phyloP scores from a whole-genome alignment of 2,329 filamentous ascomycete species.

The Zymoseptoria tritici region DNA sequence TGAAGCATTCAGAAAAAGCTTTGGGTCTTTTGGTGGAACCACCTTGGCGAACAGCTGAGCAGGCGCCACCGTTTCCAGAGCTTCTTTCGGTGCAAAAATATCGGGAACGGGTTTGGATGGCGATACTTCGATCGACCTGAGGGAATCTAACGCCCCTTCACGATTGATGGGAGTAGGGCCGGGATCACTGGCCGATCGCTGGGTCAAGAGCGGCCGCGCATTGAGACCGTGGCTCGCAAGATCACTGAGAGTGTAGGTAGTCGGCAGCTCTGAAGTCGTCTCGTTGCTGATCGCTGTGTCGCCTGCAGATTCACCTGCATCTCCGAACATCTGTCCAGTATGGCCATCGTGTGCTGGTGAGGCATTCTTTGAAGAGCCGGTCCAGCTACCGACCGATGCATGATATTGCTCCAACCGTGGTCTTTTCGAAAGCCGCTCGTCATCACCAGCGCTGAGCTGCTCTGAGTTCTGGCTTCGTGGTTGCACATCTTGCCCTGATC shows the following conservation, averaged over 20 bases:
- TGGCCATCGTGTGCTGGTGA: not conserved
- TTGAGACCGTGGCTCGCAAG: constrained; percentile 16
- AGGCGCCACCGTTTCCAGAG: not conserved
- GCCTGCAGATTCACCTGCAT: not conserved
- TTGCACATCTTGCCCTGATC: not conserved
- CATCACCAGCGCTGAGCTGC: not conserved
- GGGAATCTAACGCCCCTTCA: not conserved
- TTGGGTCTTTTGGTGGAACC: not conserved
- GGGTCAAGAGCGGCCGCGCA: constrained; percentile 7
- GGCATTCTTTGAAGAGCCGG: not conserved
- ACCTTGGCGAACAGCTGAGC: not conserved
- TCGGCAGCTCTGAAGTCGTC: constrained; percentile 28
- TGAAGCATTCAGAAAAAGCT: not conserved
- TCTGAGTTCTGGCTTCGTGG: not conserved
- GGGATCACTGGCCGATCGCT: constrained; percentile 20
- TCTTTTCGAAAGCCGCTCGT: not conserved
- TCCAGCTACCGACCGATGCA: not conserved
- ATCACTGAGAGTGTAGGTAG: constrained; percentile 29
- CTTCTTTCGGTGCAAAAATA: not conserved
- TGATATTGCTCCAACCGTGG: not conserved
- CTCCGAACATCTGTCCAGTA: not conserved
- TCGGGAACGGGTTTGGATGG: not conserved
- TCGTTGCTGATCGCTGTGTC: constrained; percentile 9
- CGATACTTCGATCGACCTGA: not conserved
- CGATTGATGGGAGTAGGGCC: constrained; percentile 7